Evolutionary conservation across 352 stramenopile species (phyloP).

Genomic region (Phytophthora megakarya): DNA sequence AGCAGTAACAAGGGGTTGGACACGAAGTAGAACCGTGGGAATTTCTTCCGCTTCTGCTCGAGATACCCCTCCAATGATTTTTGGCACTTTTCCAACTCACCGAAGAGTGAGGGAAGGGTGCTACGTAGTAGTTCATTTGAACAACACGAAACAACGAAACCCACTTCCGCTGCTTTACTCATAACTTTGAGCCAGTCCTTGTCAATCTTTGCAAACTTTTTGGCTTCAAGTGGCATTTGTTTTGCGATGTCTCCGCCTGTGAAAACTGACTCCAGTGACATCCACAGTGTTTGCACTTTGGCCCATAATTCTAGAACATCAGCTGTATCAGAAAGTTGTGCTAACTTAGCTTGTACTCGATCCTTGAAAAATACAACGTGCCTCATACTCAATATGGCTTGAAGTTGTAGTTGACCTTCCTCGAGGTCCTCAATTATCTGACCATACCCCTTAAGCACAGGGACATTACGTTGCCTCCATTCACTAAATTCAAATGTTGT

Average conservation of each 20-base stretch:
- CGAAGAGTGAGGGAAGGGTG: slow-evolving; percentile 87
- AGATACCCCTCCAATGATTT: slow-evolving; percentile 92
- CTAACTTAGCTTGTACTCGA: slow-evolving; percentile 75
- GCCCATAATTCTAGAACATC: slow-evolving; percentile 91
- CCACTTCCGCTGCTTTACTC: slow-evolving; percentile 77
- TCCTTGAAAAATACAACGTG: slow-evolving; percentile 92
- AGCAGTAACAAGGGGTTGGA: slow-evolving; percentile 90
- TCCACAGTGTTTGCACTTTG: slow-evolving; percentile 92
- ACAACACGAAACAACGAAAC: slow-evolving; percentile 79
- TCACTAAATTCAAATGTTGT: slow-evolving; percentile 85
- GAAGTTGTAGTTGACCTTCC: slow-evolving; percentile 87
- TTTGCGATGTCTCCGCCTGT: slow-evolving; percentile 93
- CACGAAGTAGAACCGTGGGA: slow-evolving; percentile 93
- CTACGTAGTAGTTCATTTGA: slow-evolving; percentile 84
- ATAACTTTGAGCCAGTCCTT: slow-evolving; percentile 93
- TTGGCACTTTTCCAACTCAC: slow-evolving; percentile 92
- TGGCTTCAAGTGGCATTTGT: slow-evolving; percentile 92
- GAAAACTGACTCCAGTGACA: slow-evolving; percentile 91
- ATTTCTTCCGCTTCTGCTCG: slow-evolving; percentile 91
- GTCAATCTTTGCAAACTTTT: slow-evolving; percentile 93
- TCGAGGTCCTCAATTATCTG: slow-evolving; percentile 90
- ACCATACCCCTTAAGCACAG: slow-evolving; percentile 79
- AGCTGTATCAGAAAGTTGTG: slow-evolving; percentile 85
- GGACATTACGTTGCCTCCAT: slow-evolving; percentile 80
- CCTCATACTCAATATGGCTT: slow-evolving; percentile 88